Percentiles rank a stretch among this genome's conserved stretches.
These are phyloP conservation scores for Limonium bicolor DNA, from an alignment of 148 eudicot genomes.

Conservation along the genomic window DNA sequence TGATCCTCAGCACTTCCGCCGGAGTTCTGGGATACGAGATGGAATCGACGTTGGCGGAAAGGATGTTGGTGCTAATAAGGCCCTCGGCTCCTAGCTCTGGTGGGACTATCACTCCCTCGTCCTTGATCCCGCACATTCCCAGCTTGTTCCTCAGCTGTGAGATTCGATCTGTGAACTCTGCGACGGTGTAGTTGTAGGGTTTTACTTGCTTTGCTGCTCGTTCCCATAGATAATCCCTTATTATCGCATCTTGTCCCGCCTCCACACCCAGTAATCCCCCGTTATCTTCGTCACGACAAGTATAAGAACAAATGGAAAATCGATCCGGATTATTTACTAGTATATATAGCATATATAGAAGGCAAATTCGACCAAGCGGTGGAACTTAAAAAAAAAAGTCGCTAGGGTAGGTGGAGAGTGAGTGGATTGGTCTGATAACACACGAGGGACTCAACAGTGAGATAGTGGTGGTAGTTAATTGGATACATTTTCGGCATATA, in stretches of 20 bases:
- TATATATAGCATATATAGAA: no score
- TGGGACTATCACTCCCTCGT: slow-evolving; percentile 44
- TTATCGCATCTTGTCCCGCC: slow-evolving; percentile 80
- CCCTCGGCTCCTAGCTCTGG: slow-evolving; percentile 32
- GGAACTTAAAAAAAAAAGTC: no score
- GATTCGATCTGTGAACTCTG: slow-evolving; percentile 49
- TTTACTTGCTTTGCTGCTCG: slow-evolving; percentile 20
- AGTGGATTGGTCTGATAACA: no score
- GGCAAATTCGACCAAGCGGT: no score
- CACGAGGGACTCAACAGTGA: no score
- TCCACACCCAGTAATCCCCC: slow-evolving; percentile 68
- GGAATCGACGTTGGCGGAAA: slow-evolving; percentile 37
- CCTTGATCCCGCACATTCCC: slow-evolving; percentile 36
- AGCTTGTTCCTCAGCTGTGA: slow-evolving; percentile 49
- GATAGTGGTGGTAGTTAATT: no score
- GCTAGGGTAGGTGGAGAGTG: no score
- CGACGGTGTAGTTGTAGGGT: slow-evolving; percentile 48
- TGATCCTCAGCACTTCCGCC: slow-evolving; percentile 48
- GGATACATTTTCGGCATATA: no score
- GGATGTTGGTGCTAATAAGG: slow-evolving; percentile 30
- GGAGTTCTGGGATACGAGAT: slow-evolving; percentile 51
- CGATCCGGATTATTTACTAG: no score
- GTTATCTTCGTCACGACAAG: slow-evolving; percentile 22
- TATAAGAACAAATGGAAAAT: no score
- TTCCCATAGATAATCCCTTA: slow-evolving; percentile 44